Conservation (phyloP, 2,329 filamentous ascomycete species). For the Aspergillus piperis region DNA sequence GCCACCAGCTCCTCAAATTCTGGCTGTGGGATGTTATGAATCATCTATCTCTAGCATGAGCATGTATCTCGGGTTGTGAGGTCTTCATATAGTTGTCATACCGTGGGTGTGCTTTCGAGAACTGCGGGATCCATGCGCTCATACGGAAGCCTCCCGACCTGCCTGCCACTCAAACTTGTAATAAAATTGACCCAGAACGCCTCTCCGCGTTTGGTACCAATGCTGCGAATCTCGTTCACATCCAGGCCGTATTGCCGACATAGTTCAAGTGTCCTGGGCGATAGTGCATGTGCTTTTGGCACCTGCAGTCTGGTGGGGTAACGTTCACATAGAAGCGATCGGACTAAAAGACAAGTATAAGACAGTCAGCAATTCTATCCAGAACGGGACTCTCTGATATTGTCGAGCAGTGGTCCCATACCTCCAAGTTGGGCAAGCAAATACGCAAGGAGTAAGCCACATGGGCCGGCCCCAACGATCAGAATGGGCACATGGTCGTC, state of each 20-base stretch:
- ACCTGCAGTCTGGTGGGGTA: slow-evolving; percentile 29
- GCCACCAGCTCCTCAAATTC: slow-evolving; percentile 42
- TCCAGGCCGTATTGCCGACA: slow-evolving; percentile 31
- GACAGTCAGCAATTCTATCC: not conserved
- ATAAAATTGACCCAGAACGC: slow-evolving; percentile 47
- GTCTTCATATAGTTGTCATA: not conserved
- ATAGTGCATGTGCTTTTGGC: slow-evolving; percentile 34
- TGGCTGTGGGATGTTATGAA: slow-evolving; percentile 48
- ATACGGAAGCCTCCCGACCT: slow-evolving; percentile 39
- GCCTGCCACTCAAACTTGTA: slow-evolving; percentile 39
- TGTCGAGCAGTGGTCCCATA: not conserved
- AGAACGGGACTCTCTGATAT: not conserved
- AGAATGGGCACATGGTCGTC: not conserved
- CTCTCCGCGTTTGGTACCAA: slow-evolving; percentile 28
- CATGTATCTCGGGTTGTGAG: not conserved
- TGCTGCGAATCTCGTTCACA: slow-evolving; percentile 26
- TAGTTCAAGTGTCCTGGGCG: slow-evolving; percentile 31
- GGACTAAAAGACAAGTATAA: not conserved
- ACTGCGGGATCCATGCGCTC: slow-evolving; percentile 30
- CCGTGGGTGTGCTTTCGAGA: slow-evolving; percentile 39
- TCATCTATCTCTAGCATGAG: slow-evolving; percentile 31
- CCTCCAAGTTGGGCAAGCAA: slow-evolving; percentile 4
- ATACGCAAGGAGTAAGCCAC: slow-evolving; percentile 5
- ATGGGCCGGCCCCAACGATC: slow-evolving; percentile 4
- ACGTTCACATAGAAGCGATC: slow-evolving; percentile 1